Base-by-base conservation (phyloP, 257 asterid species). In the Marsdenia floribunda region DNA sequence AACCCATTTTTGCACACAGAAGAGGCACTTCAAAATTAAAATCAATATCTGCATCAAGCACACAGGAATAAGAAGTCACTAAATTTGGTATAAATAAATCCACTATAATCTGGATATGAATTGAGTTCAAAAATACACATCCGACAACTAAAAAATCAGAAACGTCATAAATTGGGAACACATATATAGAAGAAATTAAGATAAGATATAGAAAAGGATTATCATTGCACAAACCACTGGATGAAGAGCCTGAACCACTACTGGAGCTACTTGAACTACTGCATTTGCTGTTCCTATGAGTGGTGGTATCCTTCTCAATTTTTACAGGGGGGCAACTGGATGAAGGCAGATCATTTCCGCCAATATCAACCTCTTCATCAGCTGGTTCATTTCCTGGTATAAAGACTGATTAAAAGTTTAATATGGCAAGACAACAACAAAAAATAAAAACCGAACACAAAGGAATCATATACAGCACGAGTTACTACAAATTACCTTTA, bases 341-440 rank as follows among this genome's bases (percentile, higher is more conserved):
- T 37, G 77, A 68, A 65, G 91, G 96, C 15, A 81, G 88, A 78
- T 87, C 98, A 82, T 87, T 75, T 75, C 85, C 95, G 72, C 87
- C 93, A 82, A 91, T 90, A 83, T 91, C 97, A 54, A 88, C 86
- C 78, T 90, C 96, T 86, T 88, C 96, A 38, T 91, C 96, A 54
- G 82, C 90, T 55, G 75, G 80, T 68, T 85, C 96, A 78, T 83
- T 81, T 58, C 82, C 96, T 89, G 82, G 65, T 81, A 79, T 68
- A 49, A 21, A 47, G 76, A 58, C 52, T 60, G 47, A 54, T 44
- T 22, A 37, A 55, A 1, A 42, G 49, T 47, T 6, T 57, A 42
- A 33, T 49, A n/a, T 0, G 19, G 18, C 3, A 37, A 47, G 70
- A 47, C 16, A 58, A 19, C 2, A 19, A 59, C 19, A 33, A 15